Base-by-base conservation (phyloP, 805 yeast genomes). In the Teunomyces kruisii region DNA sequence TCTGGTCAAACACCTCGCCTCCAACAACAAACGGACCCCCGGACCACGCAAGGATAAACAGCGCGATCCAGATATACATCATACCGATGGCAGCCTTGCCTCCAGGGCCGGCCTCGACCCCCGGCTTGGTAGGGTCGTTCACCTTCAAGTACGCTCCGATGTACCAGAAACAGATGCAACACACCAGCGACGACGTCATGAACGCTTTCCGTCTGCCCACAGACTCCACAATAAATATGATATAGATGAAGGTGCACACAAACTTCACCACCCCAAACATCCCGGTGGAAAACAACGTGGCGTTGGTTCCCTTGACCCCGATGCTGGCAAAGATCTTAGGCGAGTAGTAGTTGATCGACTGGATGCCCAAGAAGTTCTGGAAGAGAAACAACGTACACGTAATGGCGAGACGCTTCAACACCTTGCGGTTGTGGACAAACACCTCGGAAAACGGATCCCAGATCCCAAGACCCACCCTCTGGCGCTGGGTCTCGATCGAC, bases 1-100 rank as follows among this genome's bases (percentile, higher is more conserved):
- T 67, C 50, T 67, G 72, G 54, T 67, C 72, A 48, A 67, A 69
- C 4, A 68, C 63, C 47, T 69, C 74, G 35, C 65, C 48, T 3
- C 74, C 73, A 31, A 67, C 65, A 16, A 69, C 72, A 51, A 64
- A 69, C 6, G 73, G 74, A 15, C 72, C 72, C 1, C 69, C 72
- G 6, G 69, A 63, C 74, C 73, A 68, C 5, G 71, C 72, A 32
- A 61, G 55, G 16, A 68, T 68, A 41, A 68, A 69, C 3, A 70
- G 63, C 5, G 72, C 73, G 24, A 68, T 65, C 73, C 73, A 69
- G 31, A 69, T 54, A 50, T 68, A 69, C 72, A 69, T 67, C 62
- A 67, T 55, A n/a, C 55, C 70, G 44, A 67, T 64, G 14, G 72
- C 72, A 8, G 68, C 70, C 19, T 58, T 64, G 30, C 70, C 74